Evolutionary conservation across 1,284 basidiomycete genomes (phyloP), one percentile per base, ranked within the genome.

Genomic region (Phellinidium pouzarii): DNA sequence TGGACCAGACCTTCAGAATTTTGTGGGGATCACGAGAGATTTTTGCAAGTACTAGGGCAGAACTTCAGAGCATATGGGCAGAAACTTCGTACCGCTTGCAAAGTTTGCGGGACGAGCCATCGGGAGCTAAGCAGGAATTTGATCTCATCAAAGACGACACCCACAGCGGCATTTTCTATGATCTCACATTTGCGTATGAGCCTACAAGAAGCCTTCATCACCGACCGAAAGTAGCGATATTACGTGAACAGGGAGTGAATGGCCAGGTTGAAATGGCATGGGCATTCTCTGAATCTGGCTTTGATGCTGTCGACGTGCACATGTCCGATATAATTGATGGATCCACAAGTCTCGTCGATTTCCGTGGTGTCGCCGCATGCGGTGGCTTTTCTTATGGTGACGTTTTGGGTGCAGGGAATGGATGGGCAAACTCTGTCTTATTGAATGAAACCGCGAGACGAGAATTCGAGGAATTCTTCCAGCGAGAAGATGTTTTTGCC

Each of bases 361-460:
- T 98, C 76, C 78, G 80, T 34, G 96, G 96, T 53, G 67, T 99
- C 50, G 95, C 91, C 2, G 95, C 95, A 0, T 98, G 94, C 64
- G 95, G 95, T 54, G 95, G 95, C 4, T 99, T 99, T 77, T 97
- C 94, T 9, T 99, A 97, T 65, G 96, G 95, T 50, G 95, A 99
- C 68, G 95, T 99, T 11, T 80, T 99, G 8, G 95, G 96, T 34
- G 95, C 96, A 4, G 96, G 95, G 12, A 94, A 89, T 64, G 96
- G 96, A 31, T 99, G 96, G 96, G 94, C 95, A 4, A 86, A 94
- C 66, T 94, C 93, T 14, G 87, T 94, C 25, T 77, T 96, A 26
- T 79, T 96, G 45, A 87, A 97, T 69, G 71, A 77, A 26, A 73
- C 67, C 2, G 90, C 91, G 1, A 77, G 88, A 26, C 70, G 66